Evolutionary conservation across 495 filamentous ascomycete genomes (phyloP).

Genomic region (Bathelium albidoporum): DNA sequence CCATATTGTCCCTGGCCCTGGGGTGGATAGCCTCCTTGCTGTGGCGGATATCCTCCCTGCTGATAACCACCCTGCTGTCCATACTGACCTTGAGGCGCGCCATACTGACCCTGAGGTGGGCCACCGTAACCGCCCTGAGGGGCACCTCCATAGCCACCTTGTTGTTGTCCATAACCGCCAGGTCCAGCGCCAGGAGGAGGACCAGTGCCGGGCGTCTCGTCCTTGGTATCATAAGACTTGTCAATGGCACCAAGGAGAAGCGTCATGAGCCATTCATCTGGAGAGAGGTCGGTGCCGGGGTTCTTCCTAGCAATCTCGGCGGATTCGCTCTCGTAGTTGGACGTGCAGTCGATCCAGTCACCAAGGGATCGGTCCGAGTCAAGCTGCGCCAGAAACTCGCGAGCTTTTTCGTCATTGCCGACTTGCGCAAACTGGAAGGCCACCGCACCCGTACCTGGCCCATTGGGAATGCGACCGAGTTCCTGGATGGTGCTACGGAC

Average conservation of each 20-base stretch:
- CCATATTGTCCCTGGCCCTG: not conserved
- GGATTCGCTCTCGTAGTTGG: conserved; percentile 58
- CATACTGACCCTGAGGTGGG: conserved; percentile 27
- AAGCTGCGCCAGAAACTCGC: conserved; percentile 50
- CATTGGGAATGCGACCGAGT: conserved; percentile 31
- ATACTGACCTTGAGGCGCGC: conserved; percentile 20
- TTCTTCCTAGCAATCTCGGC: conserved; percentile 50
- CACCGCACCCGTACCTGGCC: conserved; percentile 43
- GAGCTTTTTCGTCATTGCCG: conserved; percentile 56
- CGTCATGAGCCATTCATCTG: conserved; percentile 61
- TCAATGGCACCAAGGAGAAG: conserved; percentile 63
- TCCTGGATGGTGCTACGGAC: conserved; percentile 41
- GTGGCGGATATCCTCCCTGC: conserved; percentile 19
- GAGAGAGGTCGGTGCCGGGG: conserved; percentile 49
- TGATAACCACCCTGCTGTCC: conserved; percentile 12
- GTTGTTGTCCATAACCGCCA: conserved; percentile 21
- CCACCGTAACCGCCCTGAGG: conserved; percentile 19
- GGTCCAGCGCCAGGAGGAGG: conserved; percentile 9
- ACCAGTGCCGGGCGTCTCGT: conserved; percentile 35
- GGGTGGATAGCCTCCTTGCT: conserved; percentile 9
- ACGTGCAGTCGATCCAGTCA: conserved; percentile 58
- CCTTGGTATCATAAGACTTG: conserved; percentile 53
- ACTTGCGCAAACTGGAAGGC: conserved; percentile 68
- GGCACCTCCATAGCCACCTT: conserved; percentile 15
- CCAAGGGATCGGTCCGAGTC: conserved; percentile 57